These are phyloP conservation scores for Arthroderma uncinatum DNA, from an alignment of 2,329 filamentous ascomycete species.

Conservation along the genomic window DNA sequence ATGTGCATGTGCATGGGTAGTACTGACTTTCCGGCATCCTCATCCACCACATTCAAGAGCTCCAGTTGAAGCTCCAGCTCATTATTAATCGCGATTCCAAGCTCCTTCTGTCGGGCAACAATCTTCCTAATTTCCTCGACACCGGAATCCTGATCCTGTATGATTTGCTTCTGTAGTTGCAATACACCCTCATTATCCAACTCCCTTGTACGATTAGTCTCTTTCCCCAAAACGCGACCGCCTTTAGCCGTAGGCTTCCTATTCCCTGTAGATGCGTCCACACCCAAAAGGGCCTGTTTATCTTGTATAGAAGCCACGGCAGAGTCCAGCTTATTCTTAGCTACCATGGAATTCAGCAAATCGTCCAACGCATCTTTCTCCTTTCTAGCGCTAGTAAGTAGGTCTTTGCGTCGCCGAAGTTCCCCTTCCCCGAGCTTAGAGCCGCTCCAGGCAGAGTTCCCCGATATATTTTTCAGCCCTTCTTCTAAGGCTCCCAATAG, in stretches of 20 bases:
- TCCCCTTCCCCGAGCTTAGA: conserved; percentile 49
- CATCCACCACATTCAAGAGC: conserved; percentile 47
- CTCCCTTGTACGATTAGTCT: conserved; percentile 52
- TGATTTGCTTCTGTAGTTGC: conserved; percentile 52
- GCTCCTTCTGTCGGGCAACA: conserved; percentile 48
- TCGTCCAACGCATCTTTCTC: conserved; percentile 53
- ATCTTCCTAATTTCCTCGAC: conserved; percentile 49
- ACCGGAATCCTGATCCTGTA: conserved; percentile 50
- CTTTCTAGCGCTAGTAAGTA: conserved; percentile 47
- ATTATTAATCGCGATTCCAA: conserved; percentile 52
- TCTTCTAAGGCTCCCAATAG: conserved; percentile 47
- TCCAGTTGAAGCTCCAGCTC: conserved; percentile 53
- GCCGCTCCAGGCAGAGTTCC: conserved; percentile 20
- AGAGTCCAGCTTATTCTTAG: conserved; percentile 37
- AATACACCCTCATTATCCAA: conserved; percentile 54
- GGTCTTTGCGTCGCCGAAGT: conserved; percentile 46
- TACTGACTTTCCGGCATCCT: conserved; percentile 44
- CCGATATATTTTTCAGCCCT: conserved; percentile 38
- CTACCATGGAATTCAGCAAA: conserved; percentile 48
- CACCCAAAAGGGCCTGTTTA: conserved; percentile 33
- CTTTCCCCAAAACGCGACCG: conserved; percentile 42
- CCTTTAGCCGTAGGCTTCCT: conserved; percentile 26
- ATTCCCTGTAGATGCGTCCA: conserved; percentile 12
- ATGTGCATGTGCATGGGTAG: conserved; percentile 8
- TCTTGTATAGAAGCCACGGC: conserved; percentile 38